These are phyloP conservation scores for Xylaria castorea DNA, from an alignment of 495 filamentous ascomycete genomes.

Conservation along the genomic window DNA sequence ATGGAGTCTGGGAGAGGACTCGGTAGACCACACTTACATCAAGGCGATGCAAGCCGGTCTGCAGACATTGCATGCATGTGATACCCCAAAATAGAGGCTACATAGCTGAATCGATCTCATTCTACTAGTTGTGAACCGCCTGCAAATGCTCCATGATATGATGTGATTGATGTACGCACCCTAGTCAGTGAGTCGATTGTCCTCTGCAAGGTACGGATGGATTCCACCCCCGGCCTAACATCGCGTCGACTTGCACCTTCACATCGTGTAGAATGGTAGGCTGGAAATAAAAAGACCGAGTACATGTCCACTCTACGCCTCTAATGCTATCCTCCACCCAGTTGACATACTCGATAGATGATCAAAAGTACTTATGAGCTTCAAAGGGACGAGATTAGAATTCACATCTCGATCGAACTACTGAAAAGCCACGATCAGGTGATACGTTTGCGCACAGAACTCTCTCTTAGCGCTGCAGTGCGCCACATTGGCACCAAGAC, in stretches of 20 bases:
- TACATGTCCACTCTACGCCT: not conserved
- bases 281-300: not conserved
- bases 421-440: not conserved
- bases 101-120: not conserved
- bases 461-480: not conserved
- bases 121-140: not conserved
- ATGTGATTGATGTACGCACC: slow-evolving; percentile 17
- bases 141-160: not conserved
- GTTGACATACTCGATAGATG: not conserved
- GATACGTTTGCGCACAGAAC: not conserved
- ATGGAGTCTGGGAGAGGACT: slow-evolving; percentile 71
- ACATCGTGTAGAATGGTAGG: not conserved
- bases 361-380: not conserved
- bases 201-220: slow-evolving; percentile 4
- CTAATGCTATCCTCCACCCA: not conserved
- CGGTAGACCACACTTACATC: slow-evolving; percentile 58
- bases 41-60: slow-evolving; percentile 60
- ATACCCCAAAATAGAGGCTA: not conserved
- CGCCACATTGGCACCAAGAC: slow-evolving; percentile 6
- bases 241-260: not conserved
- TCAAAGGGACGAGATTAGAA: not conserved
- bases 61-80: slow-evolving; percentile 27
- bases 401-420: not conserved
- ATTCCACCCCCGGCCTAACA: not conserved
- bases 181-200: not conserved